These are phyloP conservation scores for Psidium guajava DNA, from an alignment of 345 rosid species.

Conservation along the genomic window DNA sequence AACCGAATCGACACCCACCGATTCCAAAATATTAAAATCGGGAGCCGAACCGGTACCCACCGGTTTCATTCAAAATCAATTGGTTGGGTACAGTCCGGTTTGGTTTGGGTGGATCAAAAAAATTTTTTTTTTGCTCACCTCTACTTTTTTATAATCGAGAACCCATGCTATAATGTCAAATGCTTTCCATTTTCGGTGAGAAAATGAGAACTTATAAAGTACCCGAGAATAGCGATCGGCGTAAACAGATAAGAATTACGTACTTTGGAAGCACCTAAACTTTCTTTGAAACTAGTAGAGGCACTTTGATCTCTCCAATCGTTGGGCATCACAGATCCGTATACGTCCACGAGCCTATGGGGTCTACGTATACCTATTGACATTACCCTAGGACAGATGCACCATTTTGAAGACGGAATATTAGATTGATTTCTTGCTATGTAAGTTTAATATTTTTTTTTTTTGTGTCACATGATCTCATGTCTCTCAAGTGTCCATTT, in stretches of 20 bases:
- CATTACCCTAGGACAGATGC: neutral
- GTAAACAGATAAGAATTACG: neutral
- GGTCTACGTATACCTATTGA: neutral
- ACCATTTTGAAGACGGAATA: neutral
- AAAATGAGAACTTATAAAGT: neutral
- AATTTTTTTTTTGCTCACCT: no score
- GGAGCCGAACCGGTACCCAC: no score
- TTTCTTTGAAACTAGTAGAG: neutral
- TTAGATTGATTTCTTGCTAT: neutral
- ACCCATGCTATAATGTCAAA: no score
- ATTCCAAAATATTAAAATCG: no score
- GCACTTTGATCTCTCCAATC: neutral
- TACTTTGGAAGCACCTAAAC: neutral
- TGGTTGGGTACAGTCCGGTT: no score
- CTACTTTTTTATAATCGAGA: no score
- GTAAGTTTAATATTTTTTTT: neutral
- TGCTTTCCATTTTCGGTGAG: fast-evolving
- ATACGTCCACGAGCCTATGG: neutral
- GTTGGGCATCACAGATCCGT: neutral
- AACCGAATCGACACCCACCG: no score
- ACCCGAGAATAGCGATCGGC: neutral
- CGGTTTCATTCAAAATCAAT: no score
- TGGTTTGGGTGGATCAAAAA: neutral
- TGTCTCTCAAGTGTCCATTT: neutral
- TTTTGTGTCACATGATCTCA: neutral